A percentile compares a stretch with the other conserved stretches of the same genome.
These are phyloP conservation scores for Kregervanrija pseudodelftensis DNA, from an alignment of 805 yeast genomes.

Conservation along the genomic window DNA sequence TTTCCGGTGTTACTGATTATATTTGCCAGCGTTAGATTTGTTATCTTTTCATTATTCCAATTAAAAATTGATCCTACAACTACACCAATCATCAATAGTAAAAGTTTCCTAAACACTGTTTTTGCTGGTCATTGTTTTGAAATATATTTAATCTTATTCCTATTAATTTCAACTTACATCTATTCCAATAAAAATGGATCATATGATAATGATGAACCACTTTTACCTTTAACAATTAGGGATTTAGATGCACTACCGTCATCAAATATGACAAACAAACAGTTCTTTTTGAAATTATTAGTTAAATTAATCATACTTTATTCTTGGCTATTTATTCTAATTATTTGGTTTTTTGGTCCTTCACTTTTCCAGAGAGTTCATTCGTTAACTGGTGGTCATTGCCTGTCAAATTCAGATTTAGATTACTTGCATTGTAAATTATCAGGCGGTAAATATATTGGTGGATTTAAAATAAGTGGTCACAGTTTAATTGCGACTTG, in stretches of 20 bases:
- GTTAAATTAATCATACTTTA: slow-evolving; percentile 16
- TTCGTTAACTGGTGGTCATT: slow-evolving; percentile 33
- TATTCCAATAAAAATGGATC: slow-evolving; percentile 3
- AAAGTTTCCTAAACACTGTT: slow-evolving; percentile 19
- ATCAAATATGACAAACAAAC: neutral
- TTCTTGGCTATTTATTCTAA: slow-evolving; percentile 15
- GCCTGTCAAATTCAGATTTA: slow-evolving; percentile 19
- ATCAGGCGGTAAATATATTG: slow-evolving; percentile 27
- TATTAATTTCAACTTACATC: slow-evolving; percentile 7
- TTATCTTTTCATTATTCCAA: neutral
- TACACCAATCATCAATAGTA: slow-evolving; percentile 15
- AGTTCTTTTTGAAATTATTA: slow-evolving; percentile 11
- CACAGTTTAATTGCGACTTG: slow-evolving; percentile 33
- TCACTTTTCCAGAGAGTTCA: slow-evolving; percentile 28
- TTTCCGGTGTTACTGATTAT: too few relatives aligned
- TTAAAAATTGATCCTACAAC: slow-evolving; percentile 6
- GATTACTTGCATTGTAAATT: slow-evolving; percentile 18
- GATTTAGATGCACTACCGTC: slow-evolving; percentile 4
- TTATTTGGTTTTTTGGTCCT: slow-evolving; percentile 30
- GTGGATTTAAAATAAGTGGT: slow-evolving; percentile 37
- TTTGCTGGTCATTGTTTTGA: slow-evolving; percentile 28
- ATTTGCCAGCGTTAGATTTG: too few relatives aligned
- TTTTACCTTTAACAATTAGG: slow-evolving; percentile 12
- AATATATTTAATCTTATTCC: slow-evolving; percentile 11
- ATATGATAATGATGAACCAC: neutral